Evolutionary conservation across 441 rosid genomes (phyloP).

Genomic region (Bruguiera hainesii): DNA sequence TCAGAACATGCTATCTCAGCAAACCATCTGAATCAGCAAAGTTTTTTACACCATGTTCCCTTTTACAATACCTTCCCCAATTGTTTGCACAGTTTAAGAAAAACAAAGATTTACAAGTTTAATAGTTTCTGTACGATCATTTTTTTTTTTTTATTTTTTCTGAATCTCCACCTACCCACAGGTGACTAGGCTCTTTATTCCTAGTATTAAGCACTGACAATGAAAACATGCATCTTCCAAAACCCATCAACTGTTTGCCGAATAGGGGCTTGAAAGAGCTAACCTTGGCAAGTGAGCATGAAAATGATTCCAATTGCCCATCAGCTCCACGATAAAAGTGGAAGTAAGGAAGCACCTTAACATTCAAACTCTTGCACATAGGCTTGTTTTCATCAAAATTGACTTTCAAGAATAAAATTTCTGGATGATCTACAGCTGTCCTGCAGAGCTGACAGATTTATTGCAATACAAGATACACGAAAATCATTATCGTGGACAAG

Average conservation of each 20-base stretch:
- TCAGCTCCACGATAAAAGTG: slow-evolving; percentile 94
- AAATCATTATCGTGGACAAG: not conserved
- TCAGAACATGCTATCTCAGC: not conserved
- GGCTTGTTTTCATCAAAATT: slow-evolving; percentile 94
- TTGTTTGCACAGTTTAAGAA: not conserved
- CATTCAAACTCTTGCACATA: slow-evolving; percentile 94
- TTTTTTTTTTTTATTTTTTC: not conserved
- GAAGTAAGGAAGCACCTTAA: slow-evolving; percentile 88
- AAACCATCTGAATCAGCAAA: not conserved
- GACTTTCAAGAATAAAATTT: slow-evolving; percentile 82
- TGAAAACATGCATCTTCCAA: slow-evolving; percentile 2
- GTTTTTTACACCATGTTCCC: not conserved
- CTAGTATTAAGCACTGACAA: slow-evolving; percentile 3
- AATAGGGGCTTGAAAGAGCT: slow-evolving; percentile 13
- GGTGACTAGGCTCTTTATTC: too few species aligned
- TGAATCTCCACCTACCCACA: not conserved
- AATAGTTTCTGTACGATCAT: not conserved
- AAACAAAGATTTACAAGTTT: not conserved
- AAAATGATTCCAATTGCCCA: slow-evolving; percentile 89
- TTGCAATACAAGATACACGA: slow-evolving; percentile 7
- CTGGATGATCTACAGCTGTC: slow-evolving; percentile 72
- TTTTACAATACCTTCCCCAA: not conserved
- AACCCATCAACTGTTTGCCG: not conserved
- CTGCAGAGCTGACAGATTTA: slow-evolving; percentile 64
- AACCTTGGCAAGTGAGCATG: slow-evolving; percentile 97